These are phyloP conservation scores for Aquilaria sinensis DNA, from an alignment of 345 rosid species.

Conservation along the genomic window DNA sequence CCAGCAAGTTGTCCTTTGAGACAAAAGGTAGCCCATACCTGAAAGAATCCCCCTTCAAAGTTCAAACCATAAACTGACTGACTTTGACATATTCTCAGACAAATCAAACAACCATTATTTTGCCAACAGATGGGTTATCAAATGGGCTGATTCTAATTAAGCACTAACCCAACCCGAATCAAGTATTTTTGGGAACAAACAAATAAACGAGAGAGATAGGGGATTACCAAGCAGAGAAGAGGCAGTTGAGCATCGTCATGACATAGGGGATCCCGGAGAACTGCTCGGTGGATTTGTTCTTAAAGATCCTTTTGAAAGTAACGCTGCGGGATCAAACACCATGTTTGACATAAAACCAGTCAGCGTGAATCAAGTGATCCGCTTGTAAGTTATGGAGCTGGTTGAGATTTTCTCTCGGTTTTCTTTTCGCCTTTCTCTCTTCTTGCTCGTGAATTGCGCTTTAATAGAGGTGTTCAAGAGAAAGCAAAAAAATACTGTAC, in stretches of 20 bases:
- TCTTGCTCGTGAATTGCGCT: slow-evolving; percentile 6
- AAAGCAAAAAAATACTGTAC: neutral
- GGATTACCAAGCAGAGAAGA: slow-evolving; percentile 85
- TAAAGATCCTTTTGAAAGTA: slow-evolving; percentile 77
- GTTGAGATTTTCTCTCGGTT: neutral
- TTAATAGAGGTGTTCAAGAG: slow-evolving; percentile 5
- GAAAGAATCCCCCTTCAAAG: neutral
- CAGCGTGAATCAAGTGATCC: neutral
- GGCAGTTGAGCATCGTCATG: slow-evolving; percentile 95
- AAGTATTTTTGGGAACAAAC: neutral
- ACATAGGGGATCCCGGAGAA: slow-evolving; percentile 97
- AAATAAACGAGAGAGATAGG: neutral
- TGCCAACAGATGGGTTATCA: neutral
- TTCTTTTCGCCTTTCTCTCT: neutral
- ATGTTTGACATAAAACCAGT: neutral
- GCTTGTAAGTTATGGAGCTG: no score
- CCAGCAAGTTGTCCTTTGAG: slow-evolving; percentile 70
- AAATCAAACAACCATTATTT: neutral
- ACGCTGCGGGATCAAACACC: slow-evolving; percentile 37
- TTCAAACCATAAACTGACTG: neutral
- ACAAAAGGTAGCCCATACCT: slow-evolving; percentile 97
- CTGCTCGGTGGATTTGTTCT: slow-evolving; percentile 65
- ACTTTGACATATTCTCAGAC: neutral
- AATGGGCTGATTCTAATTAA: neutral
- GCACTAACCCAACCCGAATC: neutral